phyloP scores from a whole-genome alignment of 1,284 basidiomycete species.

The Dichomitus squalens region DNA sequence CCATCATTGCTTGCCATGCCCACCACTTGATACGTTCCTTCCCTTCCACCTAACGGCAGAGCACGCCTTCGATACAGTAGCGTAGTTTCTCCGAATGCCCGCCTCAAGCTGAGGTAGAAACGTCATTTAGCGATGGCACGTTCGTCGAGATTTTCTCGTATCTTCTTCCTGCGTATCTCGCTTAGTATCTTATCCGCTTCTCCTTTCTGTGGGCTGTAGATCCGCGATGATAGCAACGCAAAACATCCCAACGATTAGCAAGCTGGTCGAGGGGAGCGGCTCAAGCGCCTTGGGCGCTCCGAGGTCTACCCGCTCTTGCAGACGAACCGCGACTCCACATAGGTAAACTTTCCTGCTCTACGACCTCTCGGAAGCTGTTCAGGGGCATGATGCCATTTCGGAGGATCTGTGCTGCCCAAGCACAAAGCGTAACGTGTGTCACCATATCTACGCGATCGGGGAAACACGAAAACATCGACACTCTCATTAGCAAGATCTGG shows the following conservation, averaged over 20 bases:
- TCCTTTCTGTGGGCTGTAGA: background rate
- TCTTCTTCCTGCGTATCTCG: conserved; percentile 7
- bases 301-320: conserved; percentile 11
- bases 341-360: background rate
- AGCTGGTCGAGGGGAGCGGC: background rate
- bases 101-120: background rate
- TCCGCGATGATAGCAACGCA: background rate
- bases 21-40: too few species aligned
- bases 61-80: too few species aligned
- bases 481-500: background rate
- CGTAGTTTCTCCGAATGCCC: too few species aligned
- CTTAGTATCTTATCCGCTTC: conserved; percentile 2
- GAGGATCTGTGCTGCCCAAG: background rate
- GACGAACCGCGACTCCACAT: too few species aligned
- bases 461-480: background rate
- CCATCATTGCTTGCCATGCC: too few species aligned
- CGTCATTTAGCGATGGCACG: background rate
- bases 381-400: too few species aligned
- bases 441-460: background rate
- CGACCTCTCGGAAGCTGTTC: background rate
- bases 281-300: conserved; percentile 6
- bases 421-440: background rate
- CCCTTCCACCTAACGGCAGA: too few species aligned
- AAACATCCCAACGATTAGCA: background rate
- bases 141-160: background rate